These are phyloP conservation scores for Glycine latifolia DNA, from an alignment of 306 rosid species.

Conservation along the genomic window DNA sequence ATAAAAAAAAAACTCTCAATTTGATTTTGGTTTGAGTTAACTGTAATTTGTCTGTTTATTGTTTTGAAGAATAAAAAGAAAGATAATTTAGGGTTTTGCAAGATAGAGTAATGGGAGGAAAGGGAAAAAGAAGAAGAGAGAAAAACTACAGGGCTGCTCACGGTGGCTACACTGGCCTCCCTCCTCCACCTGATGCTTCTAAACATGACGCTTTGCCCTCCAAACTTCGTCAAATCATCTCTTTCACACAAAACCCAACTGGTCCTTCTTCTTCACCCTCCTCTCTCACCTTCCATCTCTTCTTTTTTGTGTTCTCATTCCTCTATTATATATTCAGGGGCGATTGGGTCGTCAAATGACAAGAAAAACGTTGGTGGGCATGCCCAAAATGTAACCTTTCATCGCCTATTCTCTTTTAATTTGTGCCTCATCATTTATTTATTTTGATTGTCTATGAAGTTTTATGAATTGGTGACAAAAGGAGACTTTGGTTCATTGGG, in stretches of 20 bases:
- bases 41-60: no score
- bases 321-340: conserved; percentile 47
- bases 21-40: no score
- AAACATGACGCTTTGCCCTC: conserved; percentile 71
- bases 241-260: conserved; percentile 59
- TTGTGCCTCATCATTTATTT: neutral
- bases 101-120: conserved; percentile 69
- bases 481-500: neutral
- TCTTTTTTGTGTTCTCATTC: conserved; percentile 31
- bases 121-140: conserved; percentile 80
- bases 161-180: conserved; percentile 75
- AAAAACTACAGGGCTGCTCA: conserved; percentile 86
- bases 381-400: conserved; percentile 28
- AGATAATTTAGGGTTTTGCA: conserved; percentile 2
- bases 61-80: no score
- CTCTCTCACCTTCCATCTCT: neutral
- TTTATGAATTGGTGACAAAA: neutral
- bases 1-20: no score
- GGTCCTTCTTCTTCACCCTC: conserved; percentile 43
- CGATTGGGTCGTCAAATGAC: conserved; percentile 43
- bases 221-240: conserved; percentile 75
- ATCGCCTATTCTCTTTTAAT: neutral
- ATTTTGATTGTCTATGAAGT: neutral
- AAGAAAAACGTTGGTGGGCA: conserved; percentile 12
- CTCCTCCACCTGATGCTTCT: conserved; percentile 85